Conservation (phyloP, 352 stramenopile genomes). For the Pythium monospermum region DNA sequence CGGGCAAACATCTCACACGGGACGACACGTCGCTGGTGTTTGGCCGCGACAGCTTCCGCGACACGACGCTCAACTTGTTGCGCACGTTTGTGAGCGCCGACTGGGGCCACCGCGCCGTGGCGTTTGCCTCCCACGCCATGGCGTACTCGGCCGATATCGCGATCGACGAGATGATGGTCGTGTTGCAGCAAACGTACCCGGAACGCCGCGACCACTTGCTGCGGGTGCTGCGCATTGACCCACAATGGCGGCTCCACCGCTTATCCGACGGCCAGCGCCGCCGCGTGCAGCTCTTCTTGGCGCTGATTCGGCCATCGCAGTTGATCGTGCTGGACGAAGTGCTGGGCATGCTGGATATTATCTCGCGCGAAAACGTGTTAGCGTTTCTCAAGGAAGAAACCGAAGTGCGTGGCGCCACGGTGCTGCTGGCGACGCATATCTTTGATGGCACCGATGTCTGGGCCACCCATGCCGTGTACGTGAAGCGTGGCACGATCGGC, state of each 20-base stretch:
- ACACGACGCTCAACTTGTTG: conserved; percentile 92
- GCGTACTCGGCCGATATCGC: conserved; percentile 92
- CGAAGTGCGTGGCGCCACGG: conserved; percentile 49
- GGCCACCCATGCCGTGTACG: conserved; percentile 93
- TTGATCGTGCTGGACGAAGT: conserved; percentile 98
- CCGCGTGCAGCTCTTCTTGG: conserved; percentile 95
- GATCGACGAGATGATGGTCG: conserved; percentile 96
- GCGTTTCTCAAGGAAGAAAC: conserved; percentile 88
- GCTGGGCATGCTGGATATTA: conserved; percentile 95
- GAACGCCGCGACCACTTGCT: conserved; percentile 93
- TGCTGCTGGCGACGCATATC: conserved; percentile 92
- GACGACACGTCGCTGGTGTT: conserved; percentile 80
- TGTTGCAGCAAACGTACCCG: conserved; percentile 91
- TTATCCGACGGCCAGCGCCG: conserved; percentile 80
- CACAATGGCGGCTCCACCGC: conserved; percentile 84
- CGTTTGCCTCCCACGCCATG: conserved; percentile 90
- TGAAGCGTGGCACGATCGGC: conserved; percentile 56
- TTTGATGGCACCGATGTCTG: conserved; percentile 97
- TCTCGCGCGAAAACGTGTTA: conserved; percentile 92
- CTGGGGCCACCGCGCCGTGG: conserved; percentile 94
- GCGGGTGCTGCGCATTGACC: conserved; percentile 94
- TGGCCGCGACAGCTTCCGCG: conserved; percentile 92
- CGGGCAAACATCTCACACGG: conserved; percentile 92
- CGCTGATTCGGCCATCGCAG: conserved; percentile 94
- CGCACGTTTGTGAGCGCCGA: conserved; percentile 94